Evolutionary conservation across 352 stramenopile genomes (phyloP).

Genomic region (Phytophthora rubi): DNA sequence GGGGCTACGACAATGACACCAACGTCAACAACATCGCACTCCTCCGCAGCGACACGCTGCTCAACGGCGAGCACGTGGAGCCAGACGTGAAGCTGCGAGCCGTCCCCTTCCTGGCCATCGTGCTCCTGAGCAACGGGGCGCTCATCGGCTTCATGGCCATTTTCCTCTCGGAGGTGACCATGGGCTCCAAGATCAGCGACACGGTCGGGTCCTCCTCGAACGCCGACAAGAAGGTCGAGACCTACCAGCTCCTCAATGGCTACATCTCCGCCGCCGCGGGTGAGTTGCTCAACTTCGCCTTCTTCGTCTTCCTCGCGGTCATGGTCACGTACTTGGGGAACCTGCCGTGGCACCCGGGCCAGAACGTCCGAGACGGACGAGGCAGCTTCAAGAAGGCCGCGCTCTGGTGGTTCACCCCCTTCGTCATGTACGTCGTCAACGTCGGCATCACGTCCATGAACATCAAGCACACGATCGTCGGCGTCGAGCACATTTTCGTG

Average conservation of each 20-base stretch:
- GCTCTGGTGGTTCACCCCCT: constrained; percentile 41
- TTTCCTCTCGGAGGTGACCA: constrained; percentile 40
- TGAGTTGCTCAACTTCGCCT: constrained; percentile 35
- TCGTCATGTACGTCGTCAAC: constrained; percentile 49
- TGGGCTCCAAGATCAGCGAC: constrained; percentile 37
- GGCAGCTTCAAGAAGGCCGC: constrained; percentile 36
- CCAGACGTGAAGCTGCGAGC: constrained; percentile 32
- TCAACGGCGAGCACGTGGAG: constrained; percentile 16
- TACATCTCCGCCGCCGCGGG: constrained; percentile 40
- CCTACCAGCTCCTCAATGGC: constrained; percentile 46
- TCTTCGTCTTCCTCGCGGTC: constrained; percentile 49
- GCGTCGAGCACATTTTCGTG: constrained; percentile 42
- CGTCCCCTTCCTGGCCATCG: constrained; percentile 27
- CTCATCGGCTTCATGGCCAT: constrained; percentile 39
- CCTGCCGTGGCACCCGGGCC: constrained; percentile 37
- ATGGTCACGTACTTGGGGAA: constrained; percentile 49
- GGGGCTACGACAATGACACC: constrained; percentile 14
- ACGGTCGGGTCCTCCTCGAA: constrained; percentile 40
- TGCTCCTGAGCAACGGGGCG: constrained; percentile 27
- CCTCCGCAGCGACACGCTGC: constrained; percentile 11
- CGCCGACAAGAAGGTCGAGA: constrained; percentile 39
- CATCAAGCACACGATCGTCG: constrained; percentile 41
- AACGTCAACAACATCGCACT: constrained; percentile 12
- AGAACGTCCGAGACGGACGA: constrained; percentile 23
- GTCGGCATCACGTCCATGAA: constrained; percentile 47